These are phyloP conservation scores for Lunasporangiospora selenospora DNA, from an alignment of 192 early-diverging fungal genomes.

Conservation along the genomic window DNA sequence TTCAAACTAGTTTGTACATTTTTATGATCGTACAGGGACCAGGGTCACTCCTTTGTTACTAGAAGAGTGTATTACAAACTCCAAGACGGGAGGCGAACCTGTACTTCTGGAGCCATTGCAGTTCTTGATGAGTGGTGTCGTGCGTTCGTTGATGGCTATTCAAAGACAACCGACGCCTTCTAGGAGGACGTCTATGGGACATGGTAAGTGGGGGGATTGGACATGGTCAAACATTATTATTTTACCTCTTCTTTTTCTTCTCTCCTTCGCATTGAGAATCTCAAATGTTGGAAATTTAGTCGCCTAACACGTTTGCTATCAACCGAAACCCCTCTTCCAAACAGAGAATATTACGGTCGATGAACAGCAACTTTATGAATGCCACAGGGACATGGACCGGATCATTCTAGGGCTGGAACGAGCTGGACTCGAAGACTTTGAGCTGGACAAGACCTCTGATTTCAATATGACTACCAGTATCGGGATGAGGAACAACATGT, in stretches of 20 bases:
- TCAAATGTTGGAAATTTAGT: background rate
- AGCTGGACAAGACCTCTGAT: constrained; percentile 67
- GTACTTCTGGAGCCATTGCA: constrained; percentile 57
- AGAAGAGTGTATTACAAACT: constrained; percentile 44
- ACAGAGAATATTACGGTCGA: constrained; percentile 5
- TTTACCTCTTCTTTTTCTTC: background rate
- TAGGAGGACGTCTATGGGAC: background rate
- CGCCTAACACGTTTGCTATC: too few species aligned
- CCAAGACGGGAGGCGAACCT: constrained; percentile 45
- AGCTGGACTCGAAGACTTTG: constrained; percentile 71
- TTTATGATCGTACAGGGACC: constrained; percentile 25
- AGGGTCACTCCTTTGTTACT: constrained; percentile 32
- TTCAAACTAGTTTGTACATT: constrained; percentile 30
- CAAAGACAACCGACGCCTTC: constrained; percentile 15
- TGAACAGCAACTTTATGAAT: constrained; percentile 18
- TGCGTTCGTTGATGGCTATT: constrained; percentile 24
- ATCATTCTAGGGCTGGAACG: constrained; percentile 54
- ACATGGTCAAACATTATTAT: background rate
- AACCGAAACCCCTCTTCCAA: too few species aligned
- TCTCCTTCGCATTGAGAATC: background rate
- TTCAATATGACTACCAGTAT: constrained; percentile 58
- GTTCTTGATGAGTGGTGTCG: constrained; percentile 44
- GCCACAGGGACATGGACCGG: constrained; percentile 22
- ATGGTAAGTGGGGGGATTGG: constrained; percentile 1
- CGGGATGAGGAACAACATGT: constrained; percentile 63